Base-by-base conservation (phyloP, 2,329 filamentous ascomycete species). In the Thielaviopsis euricoi region DNA sequence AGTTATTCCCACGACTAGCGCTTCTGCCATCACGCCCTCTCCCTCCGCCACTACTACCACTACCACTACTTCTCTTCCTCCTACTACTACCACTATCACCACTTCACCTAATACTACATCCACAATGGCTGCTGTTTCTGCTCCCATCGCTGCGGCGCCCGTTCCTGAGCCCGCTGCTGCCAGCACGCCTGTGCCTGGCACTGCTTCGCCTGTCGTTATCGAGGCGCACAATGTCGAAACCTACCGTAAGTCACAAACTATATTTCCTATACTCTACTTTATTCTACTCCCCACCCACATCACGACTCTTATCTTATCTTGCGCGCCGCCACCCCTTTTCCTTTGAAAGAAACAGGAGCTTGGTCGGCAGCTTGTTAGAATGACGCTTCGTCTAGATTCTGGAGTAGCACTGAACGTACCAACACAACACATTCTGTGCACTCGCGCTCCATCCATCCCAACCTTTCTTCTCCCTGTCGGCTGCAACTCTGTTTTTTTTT, bases 161-260 rank as follows among this genome's bases (percentile, higher is more conserved):
- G 33, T 37, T 19, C 22, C 56, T 15, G 53, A 54, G 29, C 26
- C 52, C 15, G 52, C 43, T 19, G 23, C 51, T 15, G 43, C 52
- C 12, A 29, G 46, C 17, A 15, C 52, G 55, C 13, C 58, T 37
- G 13, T 33, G 23, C 33, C 52, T n/a, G 52, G 37, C 19, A 26
- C 19, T 13, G 5, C 56, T 25, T 50, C 65, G 64, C 79, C 77
- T 53, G 83, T 86, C 65, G 85, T 89, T 66, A 76, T 77, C 61
- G 86, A 89, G 76, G 85, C 86, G 66, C 85, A 89, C 71, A 73
- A 83, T 67, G 85, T 89, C 64, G 83, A 87, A 71, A 89, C 85
- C 21, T 88, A 75, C 67, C 79, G 81, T 84, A 72, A 76, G 80
- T 60, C 12, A 7, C 15, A n/a, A n/a, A n/a, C n/a, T n/a, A n/a